Conservation (phyloP, 345 rosid species). For the Lagerstroemia speciosa region DNA sequence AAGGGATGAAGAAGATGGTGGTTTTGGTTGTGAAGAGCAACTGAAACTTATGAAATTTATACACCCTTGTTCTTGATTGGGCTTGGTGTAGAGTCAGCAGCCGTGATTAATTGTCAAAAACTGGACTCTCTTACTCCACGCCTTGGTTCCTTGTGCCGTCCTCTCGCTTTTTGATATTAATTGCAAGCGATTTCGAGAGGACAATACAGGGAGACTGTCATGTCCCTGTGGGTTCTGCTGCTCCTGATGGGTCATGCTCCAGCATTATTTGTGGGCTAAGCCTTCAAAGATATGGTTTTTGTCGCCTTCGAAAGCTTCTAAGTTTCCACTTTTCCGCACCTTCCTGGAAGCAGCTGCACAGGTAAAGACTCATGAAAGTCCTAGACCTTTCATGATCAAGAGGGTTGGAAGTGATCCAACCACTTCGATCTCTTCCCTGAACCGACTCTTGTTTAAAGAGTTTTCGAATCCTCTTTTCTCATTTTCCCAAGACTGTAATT, state of each 20-base stretch:
- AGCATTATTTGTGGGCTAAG: not conserved
- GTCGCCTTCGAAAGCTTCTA: not conserved
- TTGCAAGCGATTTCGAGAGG: not conserved
- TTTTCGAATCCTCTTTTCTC: no score
- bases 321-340: not conserved
- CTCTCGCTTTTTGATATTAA: slow-evolving; percentile 1
- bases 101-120: not conserved
- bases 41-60: not conserved
- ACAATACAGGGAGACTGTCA: not conserved
- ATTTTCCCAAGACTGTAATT: no score
- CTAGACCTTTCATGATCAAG: no score
- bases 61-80: not conserved
- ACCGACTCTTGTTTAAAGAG: no score
- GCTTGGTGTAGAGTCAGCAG: not conserved
- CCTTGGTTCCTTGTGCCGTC: not conserved
- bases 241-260: not conserved
- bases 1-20: not conserved
- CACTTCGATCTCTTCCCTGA: no score
- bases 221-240: not conserved
- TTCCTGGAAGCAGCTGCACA: not conserved
- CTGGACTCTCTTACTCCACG: not conserved
- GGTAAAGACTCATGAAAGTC: no score
- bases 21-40: not conserved
- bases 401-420: no score
- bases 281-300: not conserved